These are phyloP conservation scores for Lachancea dasiensis DNA, from an alignment of 805 yeast genomes.

Conservation along the genomic window DNA sequence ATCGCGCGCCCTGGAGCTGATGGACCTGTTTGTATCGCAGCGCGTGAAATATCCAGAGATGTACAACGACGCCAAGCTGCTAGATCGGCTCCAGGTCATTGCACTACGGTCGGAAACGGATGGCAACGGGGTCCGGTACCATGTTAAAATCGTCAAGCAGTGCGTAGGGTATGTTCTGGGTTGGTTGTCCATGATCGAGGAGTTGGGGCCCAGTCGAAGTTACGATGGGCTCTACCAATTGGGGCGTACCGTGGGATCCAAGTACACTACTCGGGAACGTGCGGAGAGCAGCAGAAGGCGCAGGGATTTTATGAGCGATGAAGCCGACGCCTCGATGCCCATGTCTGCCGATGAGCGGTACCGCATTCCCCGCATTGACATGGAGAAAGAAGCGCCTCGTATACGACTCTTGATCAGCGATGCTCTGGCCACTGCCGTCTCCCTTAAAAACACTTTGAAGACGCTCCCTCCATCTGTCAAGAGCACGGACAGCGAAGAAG, in stretches of 20 bases:
- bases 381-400: constrained; percentile 65
- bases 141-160: constrained; percentile 39
- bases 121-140: constrained; percentile 35
- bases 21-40: constrained; percentile 48
- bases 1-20: constrained; percentile 54
- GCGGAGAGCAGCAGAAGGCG: constrained; percentile 8
- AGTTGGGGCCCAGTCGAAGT: constrained; percentile 24
- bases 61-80: constrained; percentile 62
- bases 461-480: constrained; percentile 41
- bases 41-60: constrained; percentile 36
- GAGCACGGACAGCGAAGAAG: constrained; percentile 58
- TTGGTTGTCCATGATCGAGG: constrained; percentile 61
- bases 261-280: constrained; percentile 5
- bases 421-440: constrained; percentile 67
- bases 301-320: constrained; percentile 44
- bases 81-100: constrained; percentile 49
- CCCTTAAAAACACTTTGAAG: constrained; percentile 54
- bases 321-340: constrained; percentile 40
- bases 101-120: constrained; percentile 17
- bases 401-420: constrained; percentile 65
- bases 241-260: constrained; percentile 14
- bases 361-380: constrained; percentile 61
- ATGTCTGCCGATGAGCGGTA: constrained; percentile 31
- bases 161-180: constrained; percentile 45
- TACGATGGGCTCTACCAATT: constrained; percentile 19